phyloP scores from a whole-genome alignment of 495 filamentous ascomycete genomes.

The Melanomma pulvis-pyrius region DNA sequence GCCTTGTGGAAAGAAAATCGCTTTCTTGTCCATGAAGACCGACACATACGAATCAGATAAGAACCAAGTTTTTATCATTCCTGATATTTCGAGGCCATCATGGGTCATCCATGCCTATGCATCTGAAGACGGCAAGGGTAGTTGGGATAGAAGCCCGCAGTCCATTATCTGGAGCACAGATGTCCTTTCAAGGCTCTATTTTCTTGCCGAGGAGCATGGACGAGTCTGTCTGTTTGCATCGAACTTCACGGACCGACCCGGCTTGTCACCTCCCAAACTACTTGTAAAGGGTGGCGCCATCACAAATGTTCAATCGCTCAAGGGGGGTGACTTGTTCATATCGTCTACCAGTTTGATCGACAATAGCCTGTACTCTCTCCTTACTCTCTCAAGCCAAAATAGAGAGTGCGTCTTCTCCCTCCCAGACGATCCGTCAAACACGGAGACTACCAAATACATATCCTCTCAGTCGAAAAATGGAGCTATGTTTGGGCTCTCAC shows the following conservation, averaged over 20 bases:
- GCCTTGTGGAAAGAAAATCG: conserved; percentile 69
- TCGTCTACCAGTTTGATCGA: conserved; percentile 46
- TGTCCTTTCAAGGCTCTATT: conserved; percentile 27
- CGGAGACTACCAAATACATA: conserved; percentile 29
- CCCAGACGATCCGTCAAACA: conserved; percentile 38
- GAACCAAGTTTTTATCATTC: conserved; percentile 70
- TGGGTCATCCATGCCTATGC: conserved; percentile 60
- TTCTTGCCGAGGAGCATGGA: conserved; percentile 40
- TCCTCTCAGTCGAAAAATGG: conserved; percentile 69
- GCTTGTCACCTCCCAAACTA: conserved; percentile 6
- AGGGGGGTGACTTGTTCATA: conserved; percentile 42
- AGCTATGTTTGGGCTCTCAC: conserved; percentile 61
- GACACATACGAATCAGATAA: conserved; percentile 91
- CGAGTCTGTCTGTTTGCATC: conserved; percentile 30
- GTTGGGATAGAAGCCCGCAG: conserved; percentile 40
- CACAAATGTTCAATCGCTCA: conserved; percentile 27
- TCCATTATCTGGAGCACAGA: conserved; percentile 40
- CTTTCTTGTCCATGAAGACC: conserved; percentile 66
- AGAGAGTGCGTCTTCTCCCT: conserved; percentile 32
- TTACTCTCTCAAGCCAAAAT: conserved; percentile 10
- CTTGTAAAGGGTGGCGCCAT: conserved; percentile 30
- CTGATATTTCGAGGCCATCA: conserved; percentile 48
- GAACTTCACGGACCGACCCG: background rate
- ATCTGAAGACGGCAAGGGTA: conserved; percentile 35
- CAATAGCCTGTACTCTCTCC: conserved; percentile 42